Evolutionary conservation across 2,329 filamentous ascomycete genomes (phyloP).

Genomic region (Neonectria coccinea): DNA sequence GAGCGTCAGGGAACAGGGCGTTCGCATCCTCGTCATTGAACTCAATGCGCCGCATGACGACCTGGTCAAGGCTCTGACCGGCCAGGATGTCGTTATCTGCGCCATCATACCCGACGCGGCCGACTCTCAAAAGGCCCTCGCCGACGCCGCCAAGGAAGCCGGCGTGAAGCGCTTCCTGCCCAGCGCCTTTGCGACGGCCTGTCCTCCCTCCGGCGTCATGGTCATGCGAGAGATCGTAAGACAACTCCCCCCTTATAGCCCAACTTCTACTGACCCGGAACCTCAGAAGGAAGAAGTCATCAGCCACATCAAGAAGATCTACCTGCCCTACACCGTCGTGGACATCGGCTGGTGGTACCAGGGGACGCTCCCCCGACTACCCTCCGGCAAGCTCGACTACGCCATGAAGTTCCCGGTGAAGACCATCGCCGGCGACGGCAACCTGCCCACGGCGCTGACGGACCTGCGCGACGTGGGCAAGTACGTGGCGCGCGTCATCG

Average conservation of each 20-base stretch:
- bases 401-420: constrained; percentile 48
- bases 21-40: neutral
- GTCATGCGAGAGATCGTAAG: constrained; percentile 12
- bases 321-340: constrained; percentile 66
- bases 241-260: neutral
- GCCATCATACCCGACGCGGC: neutral
- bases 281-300: constrained; percentile 61
- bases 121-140: neutral
- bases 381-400: constrained; percentile 40
- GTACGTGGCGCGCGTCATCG: constrained; percentile 63
- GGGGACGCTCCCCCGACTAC: constrained; percentile 47
- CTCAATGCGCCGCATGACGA: constrained; percentile 10
- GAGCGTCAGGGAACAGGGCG: constrained; percentile 1
- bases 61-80: constrained; percentile 3
- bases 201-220: constrained; percentile 7
- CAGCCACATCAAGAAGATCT: constrained; percentile 59
- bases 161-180: constrained; percentile 25
- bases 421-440: constrained; percentile 59
- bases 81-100: constrained; percentile 16
- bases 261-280: neutral
- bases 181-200: neutral
- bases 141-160: constrained; percentile 18
- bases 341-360: constrained; percentile 72
- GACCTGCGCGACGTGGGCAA: constrained; percentile 64
- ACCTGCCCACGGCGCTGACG: constrained; percentile 56